A percentile compares a stretch with the other conserved stretches of the same genome.
These are phyloP conservation scores for Trichoderma sp. DNA, from an alignment of 2,329 filamentous ascomycete species.

Conservation along the genomic window DNA sequence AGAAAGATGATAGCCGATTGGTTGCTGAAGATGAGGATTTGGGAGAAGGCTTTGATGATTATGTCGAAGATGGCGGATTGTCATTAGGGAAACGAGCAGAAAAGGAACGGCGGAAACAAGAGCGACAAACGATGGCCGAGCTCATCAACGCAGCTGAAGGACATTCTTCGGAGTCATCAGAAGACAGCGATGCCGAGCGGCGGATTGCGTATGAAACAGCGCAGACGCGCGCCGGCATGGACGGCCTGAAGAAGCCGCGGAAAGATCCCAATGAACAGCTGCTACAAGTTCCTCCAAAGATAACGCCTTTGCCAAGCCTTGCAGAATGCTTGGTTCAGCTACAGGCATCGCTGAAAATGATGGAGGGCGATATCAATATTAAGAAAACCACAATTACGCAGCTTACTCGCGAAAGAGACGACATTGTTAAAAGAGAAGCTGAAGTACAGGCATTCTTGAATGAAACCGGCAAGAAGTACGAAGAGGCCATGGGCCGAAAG, in stretches of 20 bases:
- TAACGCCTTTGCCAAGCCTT: slow-evolving; percentile 77
- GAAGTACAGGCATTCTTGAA: slow-evolving; percentile 82
- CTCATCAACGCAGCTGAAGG: slow-evolving; percentile 81
- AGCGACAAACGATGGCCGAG: slow-evolving; percentile 78
- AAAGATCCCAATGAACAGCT: slow-evolving; percentile 43
- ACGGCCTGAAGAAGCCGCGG: slow-evolving; percentile 57
- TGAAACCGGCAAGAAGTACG: slow-evolving; percentile 72
- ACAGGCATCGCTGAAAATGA: slow-evolving; percentile 61
- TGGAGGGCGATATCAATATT: slow-evolving; percentile 65
- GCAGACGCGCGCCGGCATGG: slow-evolving; percentile 86
- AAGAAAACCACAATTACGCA: slow-evolving; percentile 68
- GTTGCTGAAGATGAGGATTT: slow-evolving; percentile 88
- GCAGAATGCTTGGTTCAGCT: slow-evolving; percentile 68
- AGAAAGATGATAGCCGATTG: slow-evolving; percentile 73
- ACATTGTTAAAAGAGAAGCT: slow-evolving; percentile 69
- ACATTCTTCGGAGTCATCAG: slow-evolving; percentile 62
- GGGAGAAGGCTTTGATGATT: slow-evolving; percentile 91
- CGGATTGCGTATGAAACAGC: slow-evolving; percentile 84
- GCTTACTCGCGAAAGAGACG: slow-evolving; percentile 68
- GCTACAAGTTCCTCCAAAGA: slow-evolving; percentile 68
- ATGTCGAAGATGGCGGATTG: slow-evolving; percentile 81
- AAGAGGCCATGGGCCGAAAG: slow-evolving; percentile 47
- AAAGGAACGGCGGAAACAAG: slow-evolving; percentile 66
- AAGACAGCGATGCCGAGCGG: slow-evolving; percentile 72
- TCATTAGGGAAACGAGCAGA: slow-evolving; percentile 79